phyloP scores from a whole-genome alignment of 83 land plant species.

The Diphasiastrum complanatum region DNA sequence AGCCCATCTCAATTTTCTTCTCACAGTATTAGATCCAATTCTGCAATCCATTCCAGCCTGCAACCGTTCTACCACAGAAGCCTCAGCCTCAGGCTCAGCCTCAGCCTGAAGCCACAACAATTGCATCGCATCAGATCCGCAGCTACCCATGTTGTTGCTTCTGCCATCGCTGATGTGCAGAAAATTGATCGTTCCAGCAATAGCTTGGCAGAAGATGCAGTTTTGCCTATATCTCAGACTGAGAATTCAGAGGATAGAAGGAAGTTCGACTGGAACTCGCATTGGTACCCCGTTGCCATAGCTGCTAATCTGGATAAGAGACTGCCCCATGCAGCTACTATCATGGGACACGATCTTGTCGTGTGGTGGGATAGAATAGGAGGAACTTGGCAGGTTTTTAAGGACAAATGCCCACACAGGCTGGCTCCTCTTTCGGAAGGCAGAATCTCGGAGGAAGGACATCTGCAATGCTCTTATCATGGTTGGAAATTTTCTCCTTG shows the following conservation, averaged over 20 bases:
- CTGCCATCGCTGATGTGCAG: no score
- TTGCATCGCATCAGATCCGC: no score
- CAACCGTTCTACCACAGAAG: no score
- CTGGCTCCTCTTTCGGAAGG: slow-evolving; percentile 92
- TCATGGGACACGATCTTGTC: slow-evolving; percentile 76
- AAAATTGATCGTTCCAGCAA: no score
- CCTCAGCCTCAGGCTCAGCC: no score
- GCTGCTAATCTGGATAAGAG: slow-evolving; percentile 68
- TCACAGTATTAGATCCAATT: no score
- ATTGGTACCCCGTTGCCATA: slow-evolving; percentile 79
- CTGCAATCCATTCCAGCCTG: no score
- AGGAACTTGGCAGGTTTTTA: slow-evolving; percentile 62
- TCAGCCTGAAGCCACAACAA: no score
- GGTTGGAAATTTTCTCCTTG: slow-evolving; percentile 81
- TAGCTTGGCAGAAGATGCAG: no score
- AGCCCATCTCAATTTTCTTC: no score
- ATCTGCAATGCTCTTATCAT: slow-evolving; percentile 89
- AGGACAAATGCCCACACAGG: slow-evolving; percentile 79
- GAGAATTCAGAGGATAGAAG: slow-evolving; percentile 15
- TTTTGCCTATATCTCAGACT: no score
- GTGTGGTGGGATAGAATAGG: slow-evolving; percentile 78
- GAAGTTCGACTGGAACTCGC: slow-evolving; percentile 64
- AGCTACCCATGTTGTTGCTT: no score
- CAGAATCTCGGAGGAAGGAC: slow-evolving; percentile 65
- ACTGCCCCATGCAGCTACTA: slow-evolving; percentile 53